These are phyloP conservation scores for Naegleria lovaniensis DNA, from an alignment of 208 protist species.

Conservation along the genomic window DNA sequence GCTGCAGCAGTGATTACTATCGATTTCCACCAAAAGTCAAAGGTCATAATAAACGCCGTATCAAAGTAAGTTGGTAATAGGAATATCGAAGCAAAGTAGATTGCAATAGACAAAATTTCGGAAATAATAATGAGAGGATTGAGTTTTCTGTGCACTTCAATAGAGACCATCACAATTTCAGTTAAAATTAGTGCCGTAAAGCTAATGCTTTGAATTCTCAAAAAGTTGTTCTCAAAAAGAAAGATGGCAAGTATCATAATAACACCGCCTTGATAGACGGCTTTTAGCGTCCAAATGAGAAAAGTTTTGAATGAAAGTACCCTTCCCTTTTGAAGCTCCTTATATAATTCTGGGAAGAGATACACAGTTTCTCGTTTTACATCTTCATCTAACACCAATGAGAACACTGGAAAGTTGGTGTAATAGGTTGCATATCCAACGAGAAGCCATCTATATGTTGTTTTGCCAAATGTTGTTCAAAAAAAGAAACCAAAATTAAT, in stretches of 20 bases:
- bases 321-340: conserved; percentile 88
- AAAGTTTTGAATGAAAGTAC: conserved; percentile 73
- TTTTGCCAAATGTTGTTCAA: conserved; percentile 28
- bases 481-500: conserved; percentile 24
- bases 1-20: conserved; percentile 45
- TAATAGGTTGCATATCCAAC: conserved; percentile 95
- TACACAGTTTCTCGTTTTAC: conserved; percentile 77
- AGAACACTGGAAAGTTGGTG: conserved; percentile 94
- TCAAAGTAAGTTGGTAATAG: conserved; percentile 83
- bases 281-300: conserved; percentile 62
- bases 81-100: conserved; percentile 81
- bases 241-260: conserved; percentile 90
- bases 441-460: conserved; percentile 69
- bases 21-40: conserved; percentile 42
- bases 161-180: conserved; percentile 87
- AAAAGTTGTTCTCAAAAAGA: conserved; percentile 84
- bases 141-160: conserved; percentile 76
- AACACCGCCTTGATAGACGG: conserved; percentile 64
- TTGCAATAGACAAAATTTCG: conserved; percentile 70
- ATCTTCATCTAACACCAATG: conserved; percentile 93
- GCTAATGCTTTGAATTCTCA: conserved; percentile 91
- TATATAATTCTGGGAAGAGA: conserved; percentile 93
- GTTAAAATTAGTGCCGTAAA: conserved; percentile 95
- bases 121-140: conserved; percentile 72
- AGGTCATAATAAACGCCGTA: conserved; percentile 75